Conservation (phyloP, 202 grass and related monocot species). For the Carex sylvatica region DNA sequence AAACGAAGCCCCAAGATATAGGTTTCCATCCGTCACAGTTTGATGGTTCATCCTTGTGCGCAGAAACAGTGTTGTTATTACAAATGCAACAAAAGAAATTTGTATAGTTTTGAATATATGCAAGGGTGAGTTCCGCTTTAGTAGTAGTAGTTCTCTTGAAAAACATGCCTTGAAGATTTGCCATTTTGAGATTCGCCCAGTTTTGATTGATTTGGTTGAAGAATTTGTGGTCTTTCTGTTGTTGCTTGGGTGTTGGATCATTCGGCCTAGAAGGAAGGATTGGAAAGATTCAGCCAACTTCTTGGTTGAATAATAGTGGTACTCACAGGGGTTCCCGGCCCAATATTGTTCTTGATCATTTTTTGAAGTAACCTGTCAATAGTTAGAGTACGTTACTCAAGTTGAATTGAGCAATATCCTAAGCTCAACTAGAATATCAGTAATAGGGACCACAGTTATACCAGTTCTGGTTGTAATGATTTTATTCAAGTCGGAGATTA, state of each 20-base stretch:
- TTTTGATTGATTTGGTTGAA: conserved; percentile 30
- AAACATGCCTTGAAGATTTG: conserved; percentile 93
- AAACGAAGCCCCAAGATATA: conserved; percentile 87
- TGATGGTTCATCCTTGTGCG: conserved; percentile 70
- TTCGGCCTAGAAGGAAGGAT: conserved; percentile 35
- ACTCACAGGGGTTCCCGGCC: conserved; percentile 51
- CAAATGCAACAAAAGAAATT: conserved; percentile 71
- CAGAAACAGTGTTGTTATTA: conserved; percentile 79
- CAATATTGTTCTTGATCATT: conserved; percentile 99
- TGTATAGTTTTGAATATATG: conserved; percentile 96
- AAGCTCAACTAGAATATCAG: not conserved
- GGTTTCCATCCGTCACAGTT: conserved; percentile 72
- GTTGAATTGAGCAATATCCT: not conserved
- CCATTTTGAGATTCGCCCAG: conserved; percentile 53
- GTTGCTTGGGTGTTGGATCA: conserved; percentile 29
- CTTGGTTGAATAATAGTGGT: conserved; percentile 60
- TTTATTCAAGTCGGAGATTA: not conserved
- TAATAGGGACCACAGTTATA: not conserved
- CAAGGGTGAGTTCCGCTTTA: conserved; percentile 78
- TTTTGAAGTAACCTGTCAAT: conserved; percentile 72
- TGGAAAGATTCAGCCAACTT: conserved; percentile 65
- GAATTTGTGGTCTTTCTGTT: conserved; percentile 32
- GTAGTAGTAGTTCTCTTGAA: conserved; percentile 73
- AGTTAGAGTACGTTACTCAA: not conserved
- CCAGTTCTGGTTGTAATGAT: not conserved